Conservation (phyloP, 495 filamentous ascomycete genomes). For the Lophiostoma macrostomum region DNA sequence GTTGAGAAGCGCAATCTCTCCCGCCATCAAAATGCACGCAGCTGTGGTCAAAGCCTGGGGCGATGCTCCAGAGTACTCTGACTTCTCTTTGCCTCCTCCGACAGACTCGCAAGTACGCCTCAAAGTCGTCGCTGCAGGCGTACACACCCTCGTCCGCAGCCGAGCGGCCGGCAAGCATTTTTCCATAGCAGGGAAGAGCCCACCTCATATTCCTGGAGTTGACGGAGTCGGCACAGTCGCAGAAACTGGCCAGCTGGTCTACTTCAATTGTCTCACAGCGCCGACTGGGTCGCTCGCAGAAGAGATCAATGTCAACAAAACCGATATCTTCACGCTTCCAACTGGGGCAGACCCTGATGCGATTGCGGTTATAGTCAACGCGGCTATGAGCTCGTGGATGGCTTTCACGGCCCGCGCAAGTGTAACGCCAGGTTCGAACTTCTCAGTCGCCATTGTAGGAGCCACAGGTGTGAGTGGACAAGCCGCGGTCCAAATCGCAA, state of each 20-base stretch:
- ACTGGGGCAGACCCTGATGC: conserved; percentile 41
- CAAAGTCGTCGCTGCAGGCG: conserved; percentile 39
- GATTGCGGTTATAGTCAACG: conserved; percentile 48
- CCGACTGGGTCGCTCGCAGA: conserved; percentile 37
- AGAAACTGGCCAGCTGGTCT: conserved; percentile 40
- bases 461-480: conserved; percentile 46
- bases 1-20: too few relatives aligned
- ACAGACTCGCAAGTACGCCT: conserved; percentile 31
- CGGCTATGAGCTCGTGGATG: conserved; percentile 47
- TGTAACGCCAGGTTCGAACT: conserved; percentile 34
- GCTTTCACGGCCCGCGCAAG: conserved; percentile 40
- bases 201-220: conserved; percentile 43
- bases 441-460: conserved; percentile 46
- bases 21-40: too few relatives aligned
- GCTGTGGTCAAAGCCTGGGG: conserved; percentile 32
- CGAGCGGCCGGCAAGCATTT: conserved; percentile 47
- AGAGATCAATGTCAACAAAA: conserved; percentile 41
- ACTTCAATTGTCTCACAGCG: conserved; percentile 39
- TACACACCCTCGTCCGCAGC: conserved; percentile 46
- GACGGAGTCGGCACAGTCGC: conserved; percentile 42
- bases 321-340: conserved; percentile 35
- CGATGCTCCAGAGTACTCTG: conserved; percentile 20
- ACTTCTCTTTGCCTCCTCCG: conserved; percentile 8
- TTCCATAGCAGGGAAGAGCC: conserved; percentile 30
- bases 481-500: conserved; percentile 41